Conservation (phyloP, 345 rosid genomes). For the Acer campestre region DNA sequence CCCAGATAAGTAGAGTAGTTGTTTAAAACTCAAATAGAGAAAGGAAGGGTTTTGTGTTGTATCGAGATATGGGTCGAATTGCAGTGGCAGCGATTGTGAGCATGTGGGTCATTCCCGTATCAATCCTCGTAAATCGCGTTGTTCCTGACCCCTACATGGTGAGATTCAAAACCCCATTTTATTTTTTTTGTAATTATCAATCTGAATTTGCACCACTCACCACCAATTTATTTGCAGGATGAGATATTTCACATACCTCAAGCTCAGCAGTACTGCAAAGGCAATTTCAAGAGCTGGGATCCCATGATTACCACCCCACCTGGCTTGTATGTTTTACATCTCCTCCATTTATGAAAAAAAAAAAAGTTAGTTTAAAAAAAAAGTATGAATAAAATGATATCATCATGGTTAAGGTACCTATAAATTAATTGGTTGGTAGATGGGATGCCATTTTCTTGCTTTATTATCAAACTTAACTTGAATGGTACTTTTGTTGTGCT, state of each 20-base stretch:
- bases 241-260: constrained; percentile 96
- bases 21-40: neutral
- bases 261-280: constrained; percentile 79
- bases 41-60: neutral
- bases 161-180: constrained; percentile 6
- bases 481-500: neutral
- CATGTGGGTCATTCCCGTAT: constrained; percentile 74
- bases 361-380: neutral
- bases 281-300: constrained; percentile 85
- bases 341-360: neutral
- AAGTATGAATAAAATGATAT: neutral
- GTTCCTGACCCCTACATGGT: constrained; percentile 94
- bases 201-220: neutral
- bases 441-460: neutral
- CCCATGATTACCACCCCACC: constrained; percentile 99
- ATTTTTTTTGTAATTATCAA: neutral
- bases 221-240: constrained; percentile 52
- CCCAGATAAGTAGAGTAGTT: neutral
- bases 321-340: constrained; percentile 62
- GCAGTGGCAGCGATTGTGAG: constrained; percentile 65
- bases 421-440: neutral
- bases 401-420: neutral
- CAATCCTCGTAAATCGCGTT: constrained; percentile 66
- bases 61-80: constrained; percentile 57
- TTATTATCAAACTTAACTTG: neutral